Conservation (phyloP, 2,329 filamentous ascomycete species). For the Fusarium brachygibbosum region DNA sequence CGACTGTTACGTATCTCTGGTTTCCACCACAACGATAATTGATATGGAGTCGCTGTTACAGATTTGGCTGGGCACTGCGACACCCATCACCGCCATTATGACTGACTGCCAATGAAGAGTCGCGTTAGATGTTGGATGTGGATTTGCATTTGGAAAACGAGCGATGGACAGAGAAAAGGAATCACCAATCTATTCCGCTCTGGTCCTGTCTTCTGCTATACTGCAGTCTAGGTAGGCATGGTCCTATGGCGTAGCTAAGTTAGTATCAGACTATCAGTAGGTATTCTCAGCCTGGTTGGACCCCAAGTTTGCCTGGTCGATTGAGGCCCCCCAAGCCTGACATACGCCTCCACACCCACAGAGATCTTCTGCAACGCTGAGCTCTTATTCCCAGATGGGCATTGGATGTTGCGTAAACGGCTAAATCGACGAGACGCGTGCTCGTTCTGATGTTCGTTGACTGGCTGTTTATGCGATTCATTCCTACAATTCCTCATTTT, state of each 20-base stretch:
- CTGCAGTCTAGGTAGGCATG: slow-evolving; percentile 4
- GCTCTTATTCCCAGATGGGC: slow-evolving; percentile 31
- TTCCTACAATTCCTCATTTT: slow-evolving; percentile 16
- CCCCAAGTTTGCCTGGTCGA: slow-evolving; percentile 39
- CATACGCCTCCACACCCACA: slow-evolving; percentile 49
- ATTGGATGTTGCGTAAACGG: slow-evolving; percentile 30
- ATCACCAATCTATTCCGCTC: slow-evolving; percentile 24
- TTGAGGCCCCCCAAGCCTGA: slow-evolving; percentile 50
- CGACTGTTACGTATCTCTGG: slow-evolving; percentile 39
- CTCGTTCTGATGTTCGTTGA: slow-evolving; percentile 28
- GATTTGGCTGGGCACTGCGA: slow-evolving; percentile 35
- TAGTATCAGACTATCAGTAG: slow-evolving; percentile 4
- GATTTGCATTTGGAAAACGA: slow-evolving; percentile 20
- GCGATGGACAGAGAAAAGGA: slow-evolving; percentile 22
- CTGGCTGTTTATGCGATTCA: slow-evolving; percentile 26
- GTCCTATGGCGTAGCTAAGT: neutral
- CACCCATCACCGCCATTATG: slow-evolving; percentile 43
- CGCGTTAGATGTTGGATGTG: slow-evolving; percentile 5
- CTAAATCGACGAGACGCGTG: slow-evolving; percentile 35
- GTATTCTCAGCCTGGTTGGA: slow-evolving; percentile 37
- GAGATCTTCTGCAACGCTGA: slow-evolving; percentile 35
- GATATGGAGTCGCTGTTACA: slow-evolving; percentile 44
- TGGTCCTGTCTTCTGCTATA: slow-evolving; percentile 9
- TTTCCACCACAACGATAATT: slow-evolving; percentile 38
- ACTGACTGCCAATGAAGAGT: slow-evolving; percentile 32